Conservation (phyloP, 2,329 filamentous ascomycete genomes). For the Cytospora schulzeri region DNA sequence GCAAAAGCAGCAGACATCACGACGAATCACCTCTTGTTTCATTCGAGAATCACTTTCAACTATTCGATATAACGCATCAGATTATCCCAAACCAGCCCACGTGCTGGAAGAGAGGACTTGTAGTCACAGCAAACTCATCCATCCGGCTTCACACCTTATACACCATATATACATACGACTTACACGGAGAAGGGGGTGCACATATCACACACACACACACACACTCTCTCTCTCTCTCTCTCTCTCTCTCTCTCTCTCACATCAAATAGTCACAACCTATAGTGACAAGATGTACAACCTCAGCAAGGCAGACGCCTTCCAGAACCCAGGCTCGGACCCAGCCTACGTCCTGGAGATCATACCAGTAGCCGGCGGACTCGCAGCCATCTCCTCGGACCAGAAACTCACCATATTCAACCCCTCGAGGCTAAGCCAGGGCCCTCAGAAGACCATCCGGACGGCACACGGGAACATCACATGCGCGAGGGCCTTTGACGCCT, state of each 20-base stretch:
- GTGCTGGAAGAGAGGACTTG: background rate
- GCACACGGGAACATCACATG: slow-evolving; percentile 66
- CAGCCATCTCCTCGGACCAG: slow-evolving; percentile 69
- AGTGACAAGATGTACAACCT: slow-evolving; percentile 46
- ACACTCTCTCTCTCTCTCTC: no score
- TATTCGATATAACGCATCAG: background rate
- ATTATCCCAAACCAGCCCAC: background rate
- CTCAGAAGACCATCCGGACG: slow-evolving; percentile 50
- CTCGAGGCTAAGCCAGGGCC: slow-evolving; percentile 53
- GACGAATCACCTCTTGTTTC: background rate
- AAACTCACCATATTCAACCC: slow-evolving; percentile 66
- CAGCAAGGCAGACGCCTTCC: slow-evolving; percentile 42
- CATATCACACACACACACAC: background rate
- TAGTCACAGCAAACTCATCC: background rate
- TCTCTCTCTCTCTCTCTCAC: no score
- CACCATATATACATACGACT: slow-evolving; percentile 4
- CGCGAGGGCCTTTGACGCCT: slow-evolving; percentile 56
- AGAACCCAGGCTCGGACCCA: slow-evolving; percentile 42
- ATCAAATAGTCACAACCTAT: background rate
- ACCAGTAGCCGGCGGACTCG: slow-evolving; percentile 49
- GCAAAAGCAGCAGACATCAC: background rate
- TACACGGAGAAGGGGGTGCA: background rate
- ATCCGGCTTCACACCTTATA: background rate
- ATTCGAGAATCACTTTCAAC: background rate
- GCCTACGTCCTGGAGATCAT: slow-evolving; percentile 63